These are phyloP conservation scores for Ambrosiella beaveri DNA, from an alignment of 2,329 filamentous ascomycete species.

Conservation along the genomic window DNA sequence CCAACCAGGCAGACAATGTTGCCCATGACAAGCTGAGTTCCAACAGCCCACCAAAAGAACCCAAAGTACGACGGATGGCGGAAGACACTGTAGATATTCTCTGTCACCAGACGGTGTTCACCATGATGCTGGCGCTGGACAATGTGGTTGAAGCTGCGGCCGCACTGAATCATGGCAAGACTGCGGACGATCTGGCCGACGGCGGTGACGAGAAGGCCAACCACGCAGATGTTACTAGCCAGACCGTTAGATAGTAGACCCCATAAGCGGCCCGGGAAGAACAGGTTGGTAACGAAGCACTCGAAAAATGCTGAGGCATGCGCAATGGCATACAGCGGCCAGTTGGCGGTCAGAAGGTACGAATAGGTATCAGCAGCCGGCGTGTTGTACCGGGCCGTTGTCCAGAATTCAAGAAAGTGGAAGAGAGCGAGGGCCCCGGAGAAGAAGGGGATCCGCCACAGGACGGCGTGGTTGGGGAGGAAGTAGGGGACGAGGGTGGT, in stretches of 20 bases:
- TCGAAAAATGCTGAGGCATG: conserved; percentile 61
- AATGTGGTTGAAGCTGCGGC: conserved; percentile 79
- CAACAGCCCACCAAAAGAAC: conserved; percentile 97
- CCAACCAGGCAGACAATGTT: conserved; percentile 62
- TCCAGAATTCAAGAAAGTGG: conserved; percentile 94
- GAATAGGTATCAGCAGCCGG: conserved; percentile 51
- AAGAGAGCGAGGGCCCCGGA: conserved; percentile 54
- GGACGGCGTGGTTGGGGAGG: conserved; percentile 20
- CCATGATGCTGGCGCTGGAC: conserved; percentile 53
- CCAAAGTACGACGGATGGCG: conserved; percentile 92
- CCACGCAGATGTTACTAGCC: background rate
- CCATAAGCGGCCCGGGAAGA: conserved; percentile 35
- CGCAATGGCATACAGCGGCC: conserved; percentile 66
- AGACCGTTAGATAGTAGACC: conserved; percentile 24
- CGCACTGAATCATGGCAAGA: conserved; percentile 77
- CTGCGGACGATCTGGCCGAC: conserved; percentile 61
- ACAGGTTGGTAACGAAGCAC: conserved; percentile 41
- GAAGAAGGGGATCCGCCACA: conserved; percentile 52
- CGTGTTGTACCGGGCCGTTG: conserved; percentile 71
- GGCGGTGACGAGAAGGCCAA: conserved; percentile 44
- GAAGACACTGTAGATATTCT: conserved; percentile 57
- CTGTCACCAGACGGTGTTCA: conserved; percentile 66
- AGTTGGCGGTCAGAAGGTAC: conserved; percentile 75
- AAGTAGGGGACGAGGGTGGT: conserved; percentile 18
- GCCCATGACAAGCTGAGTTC: conserved; percentile 77